A percentile compares a stretch with the other conserved stretches of the same genome.
Evolutionary conservation across 129 eudicot genomes (phyloP).

Genomic region (Flaveria robusta): DNA sequence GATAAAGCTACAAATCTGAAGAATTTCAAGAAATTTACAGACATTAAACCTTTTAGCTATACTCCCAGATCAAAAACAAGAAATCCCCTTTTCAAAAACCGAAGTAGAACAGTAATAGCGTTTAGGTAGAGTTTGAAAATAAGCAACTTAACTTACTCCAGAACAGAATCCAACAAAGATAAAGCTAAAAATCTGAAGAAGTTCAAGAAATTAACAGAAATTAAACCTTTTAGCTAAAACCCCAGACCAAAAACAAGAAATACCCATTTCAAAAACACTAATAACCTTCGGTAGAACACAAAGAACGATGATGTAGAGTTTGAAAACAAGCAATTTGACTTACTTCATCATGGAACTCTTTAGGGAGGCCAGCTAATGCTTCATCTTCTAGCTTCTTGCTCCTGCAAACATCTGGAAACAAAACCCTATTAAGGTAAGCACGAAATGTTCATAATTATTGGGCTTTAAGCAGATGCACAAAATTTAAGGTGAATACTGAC

Average conservation of each 20-base stretch:
- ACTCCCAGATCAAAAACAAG: no score
- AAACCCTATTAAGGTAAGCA: not conserved
- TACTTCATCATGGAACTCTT: conserved; percentile 86
- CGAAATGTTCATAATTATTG: not conserved
- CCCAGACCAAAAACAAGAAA: not conserved
- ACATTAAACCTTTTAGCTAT: not conserved
- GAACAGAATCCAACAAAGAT: not conserved
- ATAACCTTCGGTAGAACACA: no score
- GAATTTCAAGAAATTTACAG: conserved; percentile 1
- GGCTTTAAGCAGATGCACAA: not conserved
- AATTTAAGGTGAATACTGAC: not conserved
- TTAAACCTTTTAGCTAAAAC: conserved; percentile 12
- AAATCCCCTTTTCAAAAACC: no score
- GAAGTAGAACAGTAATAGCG: not conserved
- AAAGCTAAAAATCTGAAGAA: not conserved
- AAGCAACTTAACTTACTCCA: not conserved
- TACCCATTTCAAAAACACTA: not conserved
- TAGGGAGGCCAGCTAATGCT: conserved; percentile 68
- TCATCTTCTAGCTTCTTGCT: conserved; percentile 69
- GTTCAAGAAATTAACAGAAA: not conserved
- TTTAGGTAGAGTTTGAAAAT: not conserved
- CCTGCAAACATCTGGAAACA: conserved; percentile 47
- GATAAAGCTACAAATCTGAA: not conserved
- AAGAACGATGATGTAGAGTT: not conserved
- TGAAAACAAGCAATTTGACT: conserved; percentile 20